Conservation (phyloP, 352 stramenopile genomes). For the Pythium dissimile region DNA sequence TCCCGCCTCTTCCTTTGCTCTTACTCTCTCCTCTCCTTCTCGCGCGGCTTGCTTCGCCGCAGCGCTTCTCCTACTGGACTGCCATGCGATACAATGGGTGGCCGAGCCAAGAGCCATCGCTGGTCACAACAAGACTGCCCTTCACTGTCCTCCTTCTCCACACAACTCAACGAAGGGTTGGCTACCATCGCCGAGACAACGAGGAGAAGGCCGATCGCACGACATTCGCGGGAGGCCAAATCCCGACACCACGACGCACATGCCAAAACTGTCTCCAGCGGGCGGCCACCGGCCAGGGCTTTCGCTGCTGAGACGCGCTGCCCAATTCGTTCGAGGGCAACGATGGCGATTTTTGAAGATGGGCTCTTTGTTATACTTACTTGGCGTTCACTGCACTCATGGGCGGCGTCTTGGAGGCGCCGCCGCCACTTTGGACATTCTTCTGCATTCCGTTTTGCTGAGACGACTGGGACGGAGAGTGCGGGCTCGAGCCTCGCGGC, state of each 20-base stretch:
- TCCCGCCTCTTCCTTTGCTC: not conserved
- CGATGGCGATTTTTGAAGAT: conserved; percentile 22
- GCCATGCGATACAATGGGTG: conserved; percentile 5
- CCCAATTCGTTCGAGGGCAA: conserved; percentile 22
- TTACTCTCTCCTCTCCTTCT: not conserved
- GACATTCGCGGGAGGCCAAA: too few relatives aligned
- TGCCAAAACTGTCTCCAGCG: not conserved
- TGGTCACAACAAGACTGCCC: too few relatives aligned
- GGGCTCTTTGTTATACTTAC: conserved; percentile 41
- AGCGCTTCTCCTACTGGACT: conserved; percentile 10
- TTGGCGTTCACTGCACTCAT: conserved; percentile 89
- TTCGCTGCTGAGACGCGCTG: not conserved
- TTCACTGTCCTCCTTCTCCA: too few relatives aligned
- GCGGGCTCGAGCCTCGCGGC: conserved; percentile 34
- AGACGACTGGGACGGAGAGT: conserved; percentile 44
- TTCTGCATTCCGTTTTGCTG: conserved; percentile 63
- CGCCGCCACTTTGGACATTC: conserved; percentile 55
- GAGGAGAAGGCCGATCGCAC: too few relatives aligned
- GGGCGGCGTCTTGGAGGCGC: conserved; percentile 79
- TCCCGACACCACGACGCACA: conserved; percentile 6
- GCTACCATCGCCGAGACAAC: too few relatives aligned
- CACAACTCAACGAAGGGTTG: too few relatives aligned
- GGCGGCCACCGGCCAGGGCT: not conserved
- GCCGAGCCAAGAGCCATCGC: not conserved
- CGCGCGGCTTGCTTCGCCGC: conserved; percentile 21